Evolutionary conservation across 305 asterid genomes (phyloP), one percentile per base, ranked within the genome.

Genomic region (Fraxinus nigra): DNA sequence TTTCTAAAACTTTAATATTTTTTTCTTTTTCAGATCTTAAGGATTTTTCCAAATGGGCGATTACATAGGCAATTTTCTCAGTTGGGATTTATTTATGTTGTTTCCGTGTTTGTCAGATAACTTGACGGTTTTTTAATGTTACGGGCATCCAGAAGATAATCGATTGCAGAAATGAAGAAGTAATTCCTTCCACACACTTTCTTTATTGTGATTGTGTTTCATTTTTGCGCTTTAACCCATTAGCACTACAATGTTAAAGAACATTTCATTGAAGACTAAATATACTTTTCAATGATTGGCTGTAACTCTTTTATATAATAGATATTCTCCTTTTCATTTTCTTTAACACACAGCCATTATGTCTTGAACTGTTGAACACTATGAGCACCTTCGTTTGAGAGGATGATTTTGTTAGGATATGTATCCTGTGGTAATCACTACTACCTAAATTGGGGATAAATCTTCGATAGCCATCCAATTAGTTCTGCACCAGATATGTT

Each of bases 141-240:
- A 7, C 81, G 16, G 84, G 79, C 70, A 67, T 35, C 63, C 84
- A 20, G 54, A 75, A 43, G 34, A 80, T 77, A 26, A 37, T 85
- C 79, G 77, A 77, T 81, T 77, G 84, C 82, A 74, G 87, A 80
- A 65, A 86, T 81, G 86, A 82, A 76, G 78, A 82, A 84, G 87
- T 87, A 78, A 72, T 59, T 54, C 78, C 72, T 37, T 59, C 63
- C 7, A 30, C 77, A n/a, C 37, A 79, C 81, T 59, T 33, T 80
- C 14, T 14, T 18, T 26, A 22, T 67, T 38, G 11, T 32, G 20
- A 34, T 61, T 32, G 28, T 33, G 37, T 82, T 56, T 61, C 32
- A 4, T 3, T 33, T 24, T 65, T 33, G 9, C 63, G 38, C 48
- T 40, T 76, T 6, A 46, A 80, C 43, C 74, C 75, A n/a, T 34